Evolutionary conservation across 805 yeast genomes (phyloP), one percentile per base, ranked within the genome.

Genomic region (Sugiyamaella qingdaonensis): DNA sequence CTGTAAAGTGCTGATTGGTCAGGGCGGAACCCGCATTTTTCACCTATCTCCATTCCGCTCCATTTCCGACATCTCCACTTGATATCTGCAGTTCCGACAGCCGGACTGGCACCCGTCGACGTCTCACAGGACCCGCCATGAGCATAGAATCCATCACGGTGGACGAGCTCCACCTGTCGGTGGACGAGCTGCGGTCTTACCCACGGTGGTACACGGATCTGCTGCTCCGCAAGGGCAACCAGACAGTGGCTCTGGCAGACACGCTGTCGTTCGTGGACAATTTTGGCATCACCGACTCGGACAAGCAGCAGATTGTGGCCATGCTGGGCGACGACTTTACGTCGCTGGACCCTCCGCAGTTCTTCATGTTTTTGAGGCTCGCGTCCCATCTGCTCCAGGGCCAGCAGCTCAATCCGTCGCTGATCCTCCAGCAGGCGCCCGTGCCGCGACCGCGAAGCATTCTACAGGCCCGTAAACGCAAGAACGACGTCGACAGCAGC

Each of bases 121-220:
- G 29, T 24, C 29, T 3, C 29, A 3, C 29, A 4, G 27, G 16
- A 10, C 21, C 4, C 33, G 33, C 46, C 27, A 31, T 31, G 36
- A 31, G 36, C 27, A 45, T 31, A 18, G 54, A 55, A 29, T 46
- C 46, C 11, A 45, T 57, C 21, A 31, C 66, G 16, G 58, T 68
- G 14, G 71, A 66, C 55, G 60, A 62, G 51, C 62, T 68, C 55
- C 88, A 88, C 54, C 76, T 92, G 45, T 79, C 96, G 0, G 76
- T 77, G 16, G 86, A 85, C 53, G 99, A 92, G 68, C 79, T 82
- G 10, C 81, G 85, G 62, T 86, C 97, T 1, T 92, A 92, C 68
- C 79, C 92, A 60, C 75, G 97, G 59, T 92, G 99, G 99, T 92
- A 91, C 68, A 85, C 89, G 59, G 91, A 88, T 63, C 81, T 92